Base-by-base conservation (phyloP, 1,284 basidiomycete genomes). In the Trametes versicolor region DNA sequence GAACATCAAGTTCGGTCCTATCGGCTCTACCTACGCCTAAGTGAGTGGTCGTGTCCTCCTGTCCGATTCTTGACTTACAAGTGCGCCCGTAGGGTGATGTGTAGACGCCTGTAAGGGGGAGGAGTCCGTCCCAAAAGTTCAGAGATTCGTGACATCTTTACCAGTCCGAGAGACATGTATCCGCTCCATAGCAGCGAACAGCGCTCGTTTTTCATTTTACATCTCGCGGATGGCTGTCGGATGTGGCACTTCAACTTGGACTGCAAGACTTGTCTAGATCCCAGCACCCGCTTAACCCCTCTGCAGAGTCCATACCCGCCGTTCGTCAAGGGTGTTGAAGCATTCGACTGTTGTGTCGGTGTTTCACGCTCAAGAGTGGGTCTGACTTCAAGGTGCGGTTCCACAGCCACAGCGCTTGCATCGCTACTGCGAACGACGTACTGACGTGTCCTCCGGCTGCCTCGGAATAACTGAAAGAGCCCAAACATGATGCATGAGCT, bases 401-500 rank as follows among this genome's bases (percentile, higher is more conserved):
- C 47, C 58, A 36, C 39, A 54, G 41, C 43, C 51, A 47, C 59
- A 10, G 37, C 5, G 55, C 41, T 19, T 58, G n/a, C 29, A 32
- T 32, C 29, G 29, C 29, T 32, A 32, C 29, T 32, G 29, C 29
- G 29, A 32, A 10, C 27, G 2, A 48, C 34, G 41, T 53, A 61
- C 56, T 63, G 39, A 65, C 59, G 63, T 60, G 55, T 27, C 53
- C 47, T 19, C 59, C 53, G 37, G 17, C 7, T 43, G 48, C 27
- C 58, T 29, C 43, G 29, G 39, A 36, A 60, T 62, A 94, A 90
- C 81, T 94, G n/a, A 80, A 82, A 66, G 87, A 84, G 58, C 89
- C 92, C 2, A 83, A 83, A 66, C 85, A 92, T 68, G 88, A 92
- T 84, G 93, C 58, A 72, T 94, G 58, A 80, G 80, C 7, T 81